Percentiles rank a stretch among this genome's conserved stretches.
These are phyloP conservation scores for Ophiostoma sp. DNA, from an alignment of 2,329 filamentous ascomycete genomes.

Conservation along the genomic window DNA sequence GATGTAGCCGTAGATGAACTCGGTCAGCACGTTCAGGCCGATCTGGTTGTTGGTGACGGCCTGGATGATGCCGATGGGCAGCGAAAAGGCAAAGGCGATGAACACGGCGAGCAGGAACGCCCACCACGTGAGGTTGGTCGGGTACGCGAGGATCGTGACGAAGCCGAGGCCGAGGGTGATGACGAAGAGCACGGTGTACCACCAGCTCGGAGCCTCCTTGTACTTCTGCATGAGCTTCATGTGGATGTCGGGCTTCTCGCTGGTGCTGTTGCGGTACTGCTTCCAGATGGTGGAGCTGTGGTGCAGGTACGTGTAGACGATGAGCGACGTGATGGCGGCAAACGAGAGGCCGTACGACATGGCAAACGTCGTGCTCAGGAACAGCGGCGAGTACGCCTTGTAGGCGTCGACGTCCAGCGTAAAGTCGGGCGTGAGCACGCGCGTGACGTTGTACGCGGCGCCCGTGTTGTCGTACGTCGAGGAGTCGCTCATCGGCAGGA, in stretches of 20 bases:
- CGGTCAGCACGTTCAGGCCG: conserved; percentile 65
- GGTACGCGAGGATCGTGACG: conserved; percentile 52
- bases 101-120: conserved; percentile 61
- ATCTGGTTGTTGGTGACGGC: conserved; percentile 57
- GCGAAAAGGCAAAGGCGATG: conserved; percentile 57
- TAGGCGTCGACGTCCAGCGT: conserved; percentile 61
- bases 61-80: conserved; percentile 62
- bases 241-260: conserved; percentile 57
- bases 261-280: conserved; percentile 54
- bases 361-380: conserved; percentile 66
- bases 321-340: conserved; percentile 61
- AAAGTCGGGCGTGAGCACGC: conserved; percentile 56
- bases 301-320: conserved; percentile 64
- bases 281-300: conserved; percentile 61
- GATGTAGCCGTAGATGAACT: conserved; percentile 69
- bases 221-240: conserved; percentile 61
- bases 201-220: conserved; percentile 57
- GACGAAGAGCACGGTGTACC: conserved; percentile 55
- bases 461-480: conserved; percentile 68
- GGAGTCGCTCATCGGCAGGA: conserved; percentile 64
- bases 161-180: conserved; percentile 51
- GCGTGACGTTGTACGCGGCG: conserved; percentile 55
- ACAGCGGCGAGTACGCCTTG: conserved; percentile 61
- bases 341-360: conserved; percentile 67
- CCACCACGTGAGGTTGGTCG: conserved; percentile 68